Conservation (phyloP, 2,329 filamentous ascomycete genomes). For the Colletotrichum sp. region DNA sequence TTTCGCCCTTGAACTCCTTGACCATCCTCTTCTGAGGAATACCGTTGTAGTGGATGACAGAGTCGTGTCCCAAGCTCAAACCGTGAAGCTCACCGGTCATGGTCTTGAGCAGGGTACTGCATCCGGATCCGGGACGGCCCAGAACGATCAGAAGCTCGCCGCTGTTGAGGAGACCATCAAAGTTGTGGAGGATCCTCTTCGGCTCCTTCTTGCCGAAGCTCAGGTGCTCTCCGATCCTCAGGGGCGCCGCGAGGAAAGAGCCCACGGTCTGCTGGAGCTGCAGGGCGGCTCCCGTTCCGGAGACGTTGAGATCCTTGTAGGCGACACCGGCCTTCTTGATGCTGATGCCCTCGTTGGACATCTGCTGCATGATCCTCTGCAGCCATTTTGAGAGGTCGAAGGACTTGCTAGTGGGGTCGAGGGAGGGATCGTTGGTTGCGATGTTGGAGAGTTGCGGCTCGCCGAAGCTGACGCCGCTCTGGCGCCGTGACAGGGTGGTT, state of each 20-base stretch:
- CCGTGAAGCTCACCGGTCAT: conserved; percentile 66
- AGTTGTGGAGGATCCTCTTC: conserved; percentile 67
- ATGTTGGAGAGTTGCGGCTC: not conserved
- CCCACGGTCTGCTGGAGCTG: conserved; percentile 73
- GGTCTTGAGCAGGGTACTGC: conserved; percentile 68
- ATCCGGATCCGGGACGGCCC: conserved; percentile 69
- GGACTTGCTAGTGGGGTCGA: conserved; percentile 40
- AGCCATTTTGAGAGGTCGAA: conserved; percentile 51
- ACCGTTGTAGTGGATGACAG: conserved; percentile 67
- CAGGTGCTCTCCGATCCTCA: conserved; percentile 62
- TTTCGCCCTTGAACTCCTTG: conserved; percentile 67
- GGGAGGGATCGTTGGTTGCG: conserved; percentile 29
- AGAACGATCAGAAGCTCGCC: conserved; percentile 75
- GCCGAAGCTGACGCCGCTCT: conserved; percentile 30
- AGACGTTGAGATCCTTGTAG: conserved; percentile 70
- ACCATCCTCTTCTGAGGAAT: conserved; percentile 58
- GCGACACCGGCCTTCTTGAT: conserved; percentile 62
- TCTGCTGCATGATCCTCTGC: conserved; percentile 38
- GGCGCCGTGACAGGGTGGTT: conserved; percentile 40
- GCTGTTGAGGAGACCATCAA: conserved; percentile 67
- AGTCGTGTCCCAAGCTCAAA: conserved; percentile 53
- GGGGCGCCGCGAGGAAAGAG: conserved; percentile 61
- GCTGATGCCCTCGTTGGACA: conserved; percentile 61
- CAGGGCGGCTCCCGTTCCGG: conserved; percentile 68
- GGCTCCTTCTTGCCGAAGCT: conserved; percentile 46